Percentiles rank a stretch among this genome's conserved stretches.
Conservation (phyloP, 352 stramenopile genomes). For the Hyaloperonospora brassicae region DNA sequence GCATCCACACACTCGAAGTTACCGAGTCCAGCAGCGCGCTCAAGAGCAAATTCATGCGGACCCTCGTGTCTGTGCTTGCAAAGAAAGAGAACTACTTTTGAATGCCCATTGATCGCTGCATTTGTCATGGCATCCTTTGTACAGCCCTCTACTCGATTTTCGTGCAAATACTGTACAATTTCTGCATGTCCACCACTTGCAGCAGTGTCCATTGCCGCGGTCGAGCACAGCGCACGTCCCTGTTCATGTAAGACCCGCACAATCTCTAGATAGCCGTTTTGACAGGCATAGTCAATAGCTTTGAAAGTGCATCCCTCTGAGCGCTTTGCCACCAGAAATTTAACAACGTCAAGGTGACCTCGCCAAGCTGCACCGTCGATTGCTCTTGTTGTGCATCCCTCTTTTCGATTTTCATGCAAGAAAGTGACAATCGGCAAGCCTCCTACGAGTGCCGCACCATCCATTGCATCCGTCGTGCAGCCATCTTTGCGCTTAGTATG, state of each 20-base stretch:
- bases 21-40: constrained; percentile 21
- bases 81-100: constrained; percentile 26
- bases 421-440: constrained; percentile 26
- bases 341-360: constrained; percentile 30
- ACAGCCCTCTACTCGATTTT: constrained; percentile 29
- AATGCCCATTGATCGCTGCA: constrained; percentile 24
- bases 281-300: constrained; percentile 25
- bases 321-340: constrained; percentile 24
- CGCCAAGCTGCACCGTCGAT: constrained; percentile 28
- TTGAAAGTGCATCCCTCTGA: constrained; percentile 26
- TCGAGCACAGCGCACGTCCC: constrained; percentile 15
- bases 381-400: constrained; percentile 28
- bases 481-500: constrained; percentile 25
- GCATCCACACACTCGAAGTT: constrained; percentile 21
- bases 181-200: constrained; percentile 24
- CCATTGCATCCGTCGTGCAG: constrained; percentile 30
- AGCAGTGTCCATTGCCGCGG: constrained; percentile 28
- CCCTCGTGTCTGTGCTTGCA: constrained; percentile 30
- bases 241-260: constrained; percentile 22
- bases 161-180: constrained; percentile 29
- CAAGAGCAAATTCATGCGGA: constrained; percentile 22
- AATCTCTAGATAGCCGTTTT: constrained; percentile 28
- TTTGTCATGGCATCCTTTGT: constrained; percentile 32
- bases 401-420: constrained; percentile 24
- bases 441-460: constrained; percentile 30